Evolutionary conservation across 2,329 filamentous ascomycete species (phyloP), one percentile per base, ranked within the genome.

Genomic region (Cladosporium halotolerans): DNA sequence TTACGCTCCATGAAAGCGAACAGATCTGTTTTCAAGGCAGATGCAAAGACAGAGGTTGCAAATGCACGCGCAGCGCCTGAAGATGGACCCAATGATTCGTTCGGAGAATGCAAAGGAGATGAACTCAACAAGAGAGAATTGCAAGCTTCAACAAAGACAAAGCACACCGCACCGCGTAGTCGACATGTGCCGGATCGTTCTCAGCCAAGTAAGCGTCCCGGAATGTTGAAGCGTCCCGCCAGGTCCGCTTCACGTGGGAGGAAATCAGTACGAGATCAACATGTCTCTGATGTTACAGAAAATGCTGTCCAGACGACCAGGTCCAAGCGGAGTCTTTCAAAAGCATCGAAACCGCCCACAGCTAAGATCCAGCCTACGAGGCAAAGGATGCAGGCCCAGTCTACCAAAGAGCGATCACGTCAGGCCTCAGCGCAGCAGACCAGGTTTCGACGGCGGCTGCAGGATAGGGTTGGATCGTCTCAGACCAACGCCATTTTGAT

Each of bases 311-410:
- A 18, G 28, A 44, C 7, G 4, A 43, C 10, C 16, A 43, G 23
- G 31, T 38, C 28, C 14, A 13, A 19, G 9, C 40, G 40, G 11
- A 51, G 31, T 18, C 10, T 31, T 8, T 38, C 48, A 4, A 44
- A 11, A 36, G 48, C 40, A 18, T 50, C 39, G n/a, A 42, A 28
- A 11, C 11, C 31, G 14, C 34, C 40, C 6, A 34, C 16, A 3
- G 16, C 28, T 9, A 51, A 28, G 19, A 14, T 19, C 23, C 40
- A 40, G 4, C 8, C 40, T 4, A 28, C 40, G 5, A 51, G 48
- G 28, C 48, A 51, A 14, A 43, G 14, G 14, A 51, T 51, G 48
- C 32, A 51, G 40, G 44, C 48, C 8, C 32, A 43, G 9, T 44
- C 40, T 3, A 33, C 31, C 16, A 51, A 51, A 19, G 18, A 32